Evolutionary conservation across 768 basidiomycete species (phyloP).

Genomic region (Exsudoporus frostii): DNA sequence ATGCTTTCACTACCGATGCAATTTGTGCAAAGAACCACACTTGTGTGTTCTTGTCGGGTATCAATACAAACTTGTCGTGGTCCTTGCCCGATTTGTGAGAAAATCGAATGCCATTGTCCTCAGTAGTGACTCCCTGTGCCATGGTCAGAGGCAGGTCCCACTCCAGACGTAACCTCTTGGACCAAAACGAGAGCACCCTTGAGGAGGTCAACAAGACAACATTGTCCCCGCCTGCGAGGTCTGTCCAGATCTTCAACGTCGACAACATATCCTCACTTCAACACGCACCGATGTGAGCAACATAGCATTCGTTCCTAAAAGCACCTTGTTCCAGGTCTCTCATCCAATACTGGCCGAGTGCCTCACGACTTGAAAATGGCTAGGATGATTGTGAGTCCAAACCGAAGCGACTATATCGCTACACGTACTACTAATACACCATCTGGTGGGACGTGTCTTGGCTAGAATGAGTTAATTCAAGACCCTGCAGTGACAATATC

Average conservation of each 20-base stretch:
- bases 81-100: constrained; percentile 75
- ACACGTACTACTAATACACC: constrained; percentile 77
- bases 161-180: constrained; percentile 76
- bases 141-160: constrained; percentile 92
- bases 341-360: constrained; percentile 95
- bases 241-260: constrained; percentile 35
- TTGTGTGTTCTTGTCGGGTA: constrained; percentile 71
- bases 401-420: neutral
- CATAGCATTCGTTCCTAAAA: constrained; percentile 80
- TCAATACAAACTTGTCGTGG: constrained; percentile 71
- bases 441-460: constrained; percentile 83
- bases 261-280: neutral
- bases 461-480: constrained; percentile 40
- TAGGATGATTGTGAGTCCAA: constrained; percentile 28
- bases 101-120: constrained; percentile 88
- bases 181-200: constrained; percentile 80
- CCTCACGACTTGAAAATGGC: constrained; percentile 89
- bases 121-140: constrained; percentile 83
- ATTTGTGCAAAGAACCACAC: constrained; percentile 81
- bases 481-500: constrained; percentile 1
- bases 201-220: constrained; percentile 76
- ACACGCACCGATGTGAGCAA: constrained; percentile 84
- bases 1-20: constrained; percentile 70
- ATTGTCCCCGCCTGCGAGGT: constrained; percentile 75
- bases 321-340: constrained; percentile 88